Evolutionary conservation across 805 yeast species (phyloP).

Genomic region (Yamadazyma nakazawae): DNA sequence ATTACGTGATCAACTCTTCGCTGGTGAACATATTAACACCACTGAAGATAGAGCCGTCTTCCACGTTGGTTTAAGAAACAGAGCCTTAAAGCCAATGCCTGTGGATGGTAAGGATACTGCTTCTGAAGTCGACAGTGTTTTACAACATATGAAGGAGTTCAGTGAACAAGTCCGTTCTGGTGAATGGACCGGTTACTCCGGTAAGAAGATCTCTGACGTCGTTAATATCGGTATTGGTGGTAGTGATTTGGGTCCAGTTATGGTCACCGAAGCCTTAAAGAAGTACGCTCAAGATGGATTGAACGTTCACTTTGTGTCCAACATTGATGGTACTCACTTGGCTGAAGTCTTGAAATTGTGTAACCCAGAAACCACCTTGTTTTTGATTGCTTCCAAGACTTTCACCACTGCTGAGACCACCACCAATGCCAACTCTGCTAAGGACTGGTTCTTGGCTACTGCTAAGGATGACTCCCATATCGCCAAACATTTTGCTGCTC

Average conservation of each 20-base stretch:
- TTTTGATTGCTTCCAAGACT: constrained; percentile 92
- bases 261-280: constrained; percentile 98
- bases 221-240: constrained; percentile 99
- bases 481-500: constrained; percentile 96
- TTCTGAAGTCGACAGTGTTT: constrained; percentile 86
- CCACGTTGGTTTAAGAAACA: constrained; percentile 96
- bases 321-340: constrained; percentile 97
- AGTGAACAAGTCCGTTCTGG: constrained; percentile 89
- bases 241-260: constrained; percentile 97
- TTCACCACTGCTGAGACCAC: constrained; percentile 98
- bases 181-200: constrained; percentile 95
- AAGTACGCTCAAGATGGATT: constrained; percentile 75
- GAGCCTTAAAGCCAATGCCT: constrained; percentile 74
- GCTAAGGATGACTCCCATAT: constrained; percentile 69
- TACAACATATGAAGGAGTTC: constrained; percentile 96
- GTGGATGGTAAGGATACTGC: constrained; percentile 91
- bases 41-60: constrained; percentile 97
- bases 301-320: constrained; percentile 89
- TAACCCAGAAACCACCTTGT: constrained; percentile 88
- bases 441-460: constrained; percentile 81
- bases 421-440: constrained; percentile 95
- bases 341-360: constrained; percentile 81
- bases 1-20: constrained; percentile 87
- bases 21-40: constrained; percentile 89
- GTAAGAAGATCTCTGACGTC: constrained; percentile 86